A percentile compares a stretch with the other conserved stretches of the same genome.
phyloP scores from a whole-genome alignment of 2,329 filamentous ascomycete genomes.

The Capronia americana region DNA sequence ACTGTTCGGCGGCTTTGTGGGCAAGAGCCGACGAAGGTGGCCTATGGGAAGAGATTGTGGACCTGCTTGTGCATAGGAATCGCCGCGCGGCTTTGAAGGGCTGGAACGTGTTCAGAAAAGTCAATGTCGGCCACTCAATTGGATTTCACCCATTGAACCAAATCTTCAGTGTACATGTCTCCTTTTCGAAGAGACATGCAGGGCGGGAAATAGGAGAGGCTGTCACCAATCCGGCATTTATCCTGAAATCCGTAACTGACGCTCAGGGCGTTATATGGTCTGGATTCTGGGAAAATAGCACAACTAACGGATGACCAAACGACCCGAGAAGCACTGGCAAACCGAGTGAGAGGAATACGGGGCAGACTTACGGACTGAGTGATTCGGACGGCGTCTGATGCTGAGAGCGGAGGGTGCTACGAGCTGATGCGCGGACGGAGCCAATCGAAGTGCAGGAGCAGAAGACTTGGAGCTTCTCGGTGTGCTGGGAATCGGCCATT shows the following conservation, averaged over 20 bases:
- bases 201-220: background rate
- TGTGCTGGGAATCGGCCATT: background rate
- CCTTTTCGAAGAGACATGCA: background rate
- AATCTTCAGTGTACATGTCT: slow-evolving; percentile 2
- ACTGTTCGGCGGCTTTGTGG: background rate
- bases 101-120: background rate
- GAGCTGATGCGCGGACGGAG: background rate
- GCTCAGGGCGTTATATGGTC: too few species aligned
- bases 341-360: background rate
- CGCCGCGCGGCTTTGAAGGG: background rate
- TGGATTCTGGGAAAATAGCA: too few species aligned
- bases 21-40: background rate
- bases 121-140: background rate
- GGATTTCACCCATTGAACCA: background rate
- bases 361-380: background rate
- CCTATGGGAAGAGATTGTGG: background rate
- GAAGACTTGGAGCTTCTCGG: background rate
- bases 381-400: background rate
- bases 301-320: background rate
- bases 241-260: too few species aligned
- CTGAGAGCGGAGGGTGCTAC: too few species aligned
- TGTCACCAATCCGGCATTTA: background rate
- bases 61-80: background rate
- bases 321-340: background rate
- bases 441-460: background rate